Base-by-base conservation (phyloP, 2,329 filamentous ascomycete genomes). In the Ceratocystis cacaofunesta region DNA sequence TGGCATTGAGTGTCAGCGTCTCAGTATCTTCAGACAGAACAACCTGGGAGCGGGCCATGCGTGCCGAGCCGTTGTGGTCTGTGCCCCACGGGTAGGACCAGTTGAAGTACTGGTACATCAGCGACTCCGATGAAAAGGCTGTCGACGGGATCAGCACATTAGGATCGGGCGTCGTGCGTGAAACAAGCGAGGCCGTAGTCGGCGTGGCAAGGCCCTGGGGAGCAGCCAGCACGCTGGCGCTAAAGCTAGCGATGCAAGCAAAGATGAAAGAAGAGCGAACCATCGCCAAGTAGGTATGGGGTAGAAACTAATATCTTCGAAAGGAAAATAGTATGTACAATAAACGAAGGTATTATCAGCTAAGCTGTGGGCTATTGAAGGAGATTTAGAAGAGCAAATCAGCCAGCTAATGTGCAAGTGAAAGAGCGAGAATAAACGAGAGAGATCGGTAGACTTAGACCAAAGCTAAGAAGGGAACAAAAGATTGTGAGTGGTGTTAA, bases 21-120 rank as follows among this genome's bases (percentile, higher is more conserved):
- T 77, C 77, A 44, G 78, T 74, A 44, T 77, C 77, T 46, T 71
- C 68, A 3, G 70, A 69, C 61, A 82, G 74, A 2, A 70, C 68
- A 60, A 81, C 76, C 48, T 82, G 77, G 8, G 73, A 70, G 62
- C 76, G 73, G 69, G 76, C 71, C 82, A 84, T 84, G 44, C 80
- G 79, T 0, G 82, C 81, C 0, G 76, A 79, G 50, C 82, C 82
- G 70, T 84, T 84, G 73, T 84, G 81, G 69, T 80, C 78, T 19
- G 76, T 79, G 25, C 81, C 81, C 82, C 81, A 71, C 1, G 69
- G 81, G 70, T 84, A 84, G 68, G 80, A 77, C 72, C 80, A 80
- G 64, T 71, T 72, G 74, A 80, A 84, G 72, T 79, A 72, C 4
- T 72, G 69, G 65, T 77, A 73, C 65, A 79, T n/a, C 50, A 78